A percentile compares a stretch with the other conserved stretches of the same genome.
phyloP scores from a whole-genome alignment of 805 yeast species.

The Yarrowia alimentaria region DNA sequence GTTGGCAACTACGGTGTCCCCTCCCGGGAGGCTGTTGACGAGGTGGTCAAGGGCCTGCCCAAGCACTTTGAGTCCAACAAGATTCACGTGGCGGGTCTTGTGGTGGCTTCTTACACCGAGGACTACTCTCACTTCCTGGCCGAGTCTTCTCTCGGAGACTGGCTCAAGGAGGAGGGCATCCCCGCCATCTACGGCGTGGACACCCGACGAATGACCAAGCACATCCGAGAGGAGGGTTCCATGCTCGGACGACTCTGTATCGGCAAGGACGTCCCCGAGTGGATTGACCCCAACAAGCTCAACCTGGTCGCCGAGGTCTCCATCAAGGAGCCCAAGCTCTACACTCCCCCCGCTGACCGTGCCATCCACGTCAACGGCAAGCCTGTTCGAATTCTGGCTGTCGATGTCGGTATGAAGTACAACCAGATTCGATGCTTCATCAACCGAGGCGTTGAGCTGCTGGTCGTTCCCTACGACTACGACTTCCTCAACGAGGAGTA shows the following conservation, averaged over 20 bases:
- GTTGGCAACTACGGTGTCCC: constrained; percentile 99
- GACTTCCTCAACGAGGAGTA: constrained; percentile 76
- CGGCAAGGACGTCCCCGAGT: constrained; percentile 60
- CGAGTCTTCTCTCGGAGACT: constrained; percentile 81
- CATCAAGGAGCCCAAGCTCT: constrained; percentile 67
- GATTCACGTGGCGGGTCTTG: constrained; percentile 95
- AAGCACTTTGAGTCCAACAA: constrained; percentile 88
- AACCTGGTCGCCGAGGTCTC: constrained; percentile 94
- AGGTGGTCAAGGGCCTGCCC: constrained; percentile 71
- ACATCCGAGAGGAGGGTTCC: constrained; percentile 87
- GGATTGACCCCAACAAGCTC: constrained; percentile 88
- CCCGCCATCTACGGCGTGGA: constrained; percentile 99
- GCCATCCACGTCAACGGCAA: constrained; percentile 65
- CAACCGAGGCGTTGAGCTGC: constrained; percentile 90
- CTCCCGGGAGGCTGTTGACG: constrained; percentile 74
- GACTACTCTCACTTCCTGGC: constrained; percentile 94
- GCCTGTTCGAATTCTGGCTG: constrained; percentile 75
- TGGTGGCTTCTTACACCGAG: constrained; percentile 95
- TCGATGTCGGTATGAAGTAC: constrained; percentile 97
- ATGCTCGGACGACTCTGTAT: constrained; percentile 83
- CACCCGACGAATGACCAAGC: constrained; percentile 91
- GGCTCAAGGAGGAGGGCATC: constrained; percentile 87
- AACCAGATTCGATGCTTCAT: constrained; percentile 97
- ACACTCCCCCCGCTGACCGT: constrained; percentile 61
- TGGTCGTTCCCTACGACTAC: constrained; percentile 94